These are phyloP conservation scores for Saturnispora saitoi DNA, from an alignment of 805 yeast genomes.

Conservation along the genomic window DNA sequence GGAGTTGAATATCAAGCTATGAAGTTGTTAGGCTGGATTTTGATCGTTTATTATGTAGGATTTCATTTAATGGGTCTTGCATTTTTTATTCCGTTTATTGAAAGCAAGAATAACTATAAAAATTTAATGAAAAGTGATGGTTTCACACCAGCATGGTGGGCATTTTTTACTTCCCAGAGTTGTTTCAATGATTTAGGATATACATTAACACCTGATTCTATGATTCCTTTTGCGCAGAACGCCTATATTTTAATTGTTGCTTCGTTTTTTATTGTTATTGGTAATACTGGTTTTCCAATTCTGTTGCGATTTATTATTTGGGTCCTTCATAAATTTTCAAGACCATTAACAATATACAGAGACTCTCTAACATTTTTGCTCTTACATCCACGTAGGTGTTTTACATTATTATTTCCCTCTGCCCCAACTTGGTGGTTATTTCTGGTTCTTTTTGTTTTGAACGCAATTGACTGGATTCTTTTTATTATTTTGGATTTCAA, in stretches of 20 bases:
- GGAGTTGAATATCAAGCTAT: conserved; percentile 95
- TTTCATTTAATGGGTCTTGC: conserved; percentile 52
- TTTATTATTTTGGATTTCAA: conserved; percentile 72
- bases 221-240: conserved; percentile 56
- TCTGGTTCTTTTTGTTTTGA: conserved; percentile 60
- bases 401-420: conserved; percentile 83
- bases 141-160: conserved; percentile 86
- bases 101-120: conserved; percentile 33
- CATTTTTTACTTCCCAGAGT: conserved; percentile 71
- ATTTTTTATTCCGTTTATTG: conserved; percentile 56
- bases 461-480: conserved; percentile 68
- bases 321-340: conserved; percentile 61
- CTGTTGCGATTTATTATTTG: conserved; percentile 74
- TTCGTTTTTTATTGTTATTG: conserved; percentile 71
- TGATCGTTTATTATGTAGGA: conserved; percentile 65
- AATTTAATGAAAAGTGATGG: conserved; percentile 44
- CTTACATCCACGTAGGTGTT: conserved; percentile 96
- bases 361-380: conserved; percentile 81
- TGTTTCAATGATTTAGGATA: conserved; percentile 81
- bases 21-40: conserved; percentile 60
- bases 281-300: conserved; percentile 93
- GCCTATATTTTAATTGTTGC: conserved; percentile 56
- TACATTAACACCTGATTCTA: conserved; percentile 74
- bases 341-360: conserved; percentile 49
- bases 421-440: conserved; percentile 95